Evolutionary conservation across 768 basidiomycete genomes (phyloP).

Genomic region (Macrocybe gigantea): DNA sequence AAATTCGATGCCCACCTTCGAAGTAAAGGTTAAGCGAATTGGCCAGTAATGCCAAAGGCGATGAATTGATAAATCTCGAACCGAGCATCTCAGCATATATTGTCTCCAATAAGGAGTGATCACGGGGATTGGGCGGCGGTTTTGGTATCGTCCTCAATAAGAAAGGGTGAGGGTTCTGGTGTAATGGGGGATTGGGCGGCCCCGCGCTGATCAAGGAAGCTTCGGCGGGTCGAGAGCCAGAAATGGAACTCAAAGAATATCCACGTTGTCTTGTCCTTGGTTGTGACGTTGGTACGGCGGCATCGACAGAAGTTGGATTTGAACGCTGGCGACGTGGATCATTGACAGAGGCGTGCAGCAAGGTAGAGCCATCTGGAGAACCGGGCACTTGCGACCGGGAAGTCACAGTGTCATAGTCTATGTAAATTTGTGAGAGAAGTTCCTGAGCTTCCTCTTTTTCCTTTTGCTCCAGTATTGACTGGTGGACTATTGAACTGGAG

Average conservation of each 20-base stretch:
- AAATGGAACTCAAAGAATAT: conserved; percentile 8
- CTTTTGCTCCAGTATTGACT: conserved; percentile 12
- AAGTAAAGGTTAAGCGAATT: conserved; percentile 58
- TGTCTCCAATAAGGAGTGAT: conserved; percentile 57
- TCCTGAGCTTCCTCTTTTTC: conserved; percentile 15
- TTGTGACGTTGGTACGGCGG: neutral
- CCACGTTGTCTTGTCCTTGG: conserved; percentile 7
- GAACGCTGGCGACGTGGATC: conserved; percentile 12
- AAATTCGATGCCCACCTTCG: conserved; percentile 34
- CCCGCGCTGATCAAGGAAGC: conserved; percentile 1
- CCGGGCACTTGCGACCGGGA: neutral
- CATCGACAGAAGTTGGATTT: conserved; percentile 1
- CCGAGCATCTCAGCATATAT: conserved; percentile 69
- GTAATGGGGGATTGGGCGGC: neutral
- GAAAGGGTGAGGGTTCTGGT: conserved; percentile 18
- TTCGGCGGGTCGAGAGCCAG: conserved; percentile 5
- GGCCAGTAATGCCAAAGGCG: conserved; percentile 55
- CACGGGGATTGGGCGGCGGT: conserved; percentile 51
- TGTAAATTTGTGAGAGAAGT: conserved; percentile 8
- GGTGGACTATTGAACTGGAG: conserved; percentile 16
- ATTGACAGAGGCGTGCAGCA: conserved; percentile 16
- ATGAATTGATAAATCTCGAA: conserved; percentile 60
- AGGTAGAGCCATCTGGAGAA: neutral
- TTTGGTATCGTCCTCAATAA: conserved; percentile 30
- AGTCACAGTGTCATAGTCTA: conserved; percentile 6